Conservation (phyloP, 2,329 filamentous ascomycete species). For the Didymella sp. region DNA sequence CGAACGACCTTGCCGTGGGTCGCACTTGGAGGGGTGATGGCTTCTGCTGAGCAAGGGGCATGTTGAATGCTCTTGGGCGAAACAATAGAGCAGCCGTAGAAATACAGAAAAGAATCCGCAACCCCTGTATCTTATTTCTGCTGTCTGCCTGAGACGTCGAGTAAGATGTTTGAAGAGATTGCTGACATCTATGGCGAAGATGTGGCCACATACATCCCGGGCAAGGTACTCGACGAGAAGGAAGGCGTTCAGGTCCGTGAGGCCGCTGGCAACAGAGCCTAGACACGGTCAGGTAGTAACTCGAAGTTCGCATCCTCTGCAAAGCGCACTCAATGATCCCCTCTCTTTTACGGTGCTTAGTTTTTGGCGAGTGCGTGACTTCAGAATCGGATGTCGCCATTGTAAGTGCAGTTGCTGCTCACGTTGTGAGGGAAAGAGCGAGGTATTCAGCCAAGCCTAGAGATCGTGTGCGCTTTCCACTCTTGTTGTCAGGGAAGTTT, state of each 20-base stretch:
- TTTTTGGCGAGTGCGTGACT: background rate
- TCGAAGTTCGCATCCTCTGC: background rate
- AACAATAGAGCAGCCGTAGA: too few species aligned
- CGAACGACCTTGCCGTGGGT: too few species aligned
- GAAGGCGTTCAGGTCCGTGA: background rate
- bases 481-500: background rate
- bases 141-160: background rate
- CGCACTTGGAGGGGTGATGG: too few species aligned
- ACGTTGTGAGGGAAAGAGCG: background rate
- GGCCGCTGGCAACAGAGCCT: background rate
- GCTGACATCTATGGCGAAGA: background rate
- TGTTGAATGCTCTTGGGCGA: too few species aligned
- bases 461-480: background rate
- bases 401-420: background rate
- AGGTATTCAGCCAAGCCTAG: background rate
- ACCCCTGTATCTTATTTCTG: background rate
- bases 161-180: background rate
- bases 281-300: too few species aligned
- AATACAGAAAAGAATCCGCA: too few species aligned
- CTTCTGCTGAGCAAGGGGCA: too few species aligned
- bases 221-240: constrained; percentile 3
- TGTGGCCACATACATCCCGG: background rate
- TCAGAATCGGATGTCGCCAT: background rate
- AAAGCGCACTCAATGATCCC: background rate
- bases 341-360: too few species aligned